Conservation (phyloP, 2,329 filamentous ascomycete genomes). For the Colletotrichum somersetense region DNA sequence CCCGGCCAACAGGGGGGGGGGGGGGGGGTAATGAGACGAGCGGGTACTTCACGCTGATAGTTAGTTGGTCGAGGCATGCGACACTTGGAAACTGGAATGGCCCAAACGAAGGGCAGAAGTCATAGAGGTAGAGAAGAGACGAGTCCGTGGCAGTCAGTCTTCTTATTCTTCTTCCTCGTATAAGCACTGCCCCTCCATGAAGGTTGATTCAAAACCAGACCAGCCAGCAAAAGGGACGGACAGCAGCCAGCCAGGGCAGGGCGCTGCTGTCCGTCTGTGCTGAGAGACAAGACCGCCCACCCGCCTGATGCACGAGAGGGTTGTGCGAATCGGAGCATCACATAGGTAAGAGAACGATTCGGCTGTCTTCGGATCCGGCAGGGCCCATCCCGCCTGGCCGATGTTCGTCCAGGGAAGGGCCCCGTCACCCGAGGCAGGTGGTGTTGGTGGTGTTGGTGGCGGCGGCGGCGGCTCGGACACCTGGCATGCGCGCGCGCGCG, state of each 20-base stretch:
- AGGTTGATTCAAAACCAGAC: neutral
- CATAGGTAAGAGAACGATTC: constrained; percentile 18
- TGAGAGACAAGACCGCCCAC: neutral
- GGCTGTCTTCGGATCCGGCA: constrained; percentile 25
- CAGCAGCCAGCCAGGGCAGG: no score
- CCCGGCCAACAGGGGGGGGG: neutral
- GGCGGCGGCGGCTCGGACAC: constrained; percentile 24
- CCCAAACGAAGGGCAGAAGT: neutral
- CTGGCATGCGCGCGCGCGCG: neutral
- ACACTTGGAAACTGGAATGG: neutral
- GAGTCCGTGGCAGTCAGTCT: neutral
- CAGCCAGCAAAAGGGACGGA: neutral
- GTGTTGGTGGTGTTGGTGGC: neutral
- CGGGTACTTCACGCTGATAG: neutral
- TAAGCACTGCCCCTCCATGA: constrained; percentile 3
- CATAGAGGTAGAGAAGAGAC: neutral
- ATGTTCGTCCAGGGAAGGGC: constrained; percentile 23
- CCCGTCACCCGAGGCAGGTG: constrained; percentile 29
- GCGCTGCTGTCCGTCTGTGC: neutral
- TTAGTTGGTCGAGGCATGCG: neutral
- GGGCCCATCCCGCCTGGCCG: constrained; percentile 21
- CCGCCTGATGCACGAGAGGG: neutral
- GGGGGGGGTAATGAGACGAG: neutral
- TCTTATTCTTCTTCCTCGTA: neutral
- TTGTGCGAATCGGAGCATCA: constrained; percentile 21